Percentiles rank a stretch among this genome's conserved stretches.
phyloP scores from a whole-genome alignment of 768 basidiomycete genomes.

The Boletellus ananiceps region DNA sequence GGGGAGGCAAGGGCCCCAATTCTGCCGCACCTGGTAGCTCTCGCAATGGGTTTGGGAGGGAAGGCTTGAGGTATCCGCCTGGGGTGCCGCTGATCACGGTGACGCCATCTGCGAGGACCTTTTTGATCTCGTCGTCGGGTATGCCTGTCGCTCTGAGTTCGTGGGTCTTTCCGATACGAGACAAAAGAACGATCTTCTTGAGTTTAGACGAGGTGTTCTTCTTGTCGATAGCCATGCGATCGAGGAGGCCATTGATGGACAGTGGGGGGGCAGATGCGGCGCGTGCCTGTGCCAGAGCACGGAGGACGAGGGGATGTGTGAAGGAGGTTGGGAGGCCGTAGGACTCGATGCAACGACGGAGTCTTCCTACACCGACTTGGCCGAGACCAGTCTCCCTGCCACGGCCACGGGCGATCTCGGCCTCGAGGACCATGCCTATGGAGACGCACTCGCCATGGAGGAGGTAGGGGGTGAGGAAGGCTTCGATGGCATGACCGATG shows the following conservation, averaged over 20 bases:
- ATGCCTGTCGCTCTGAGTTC: slow-evolving; percentile 91
- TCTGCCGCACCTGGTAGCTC: slow-evolving; percentile 15
- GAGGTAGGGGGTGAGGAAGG: slow-evolving; percentile 86
- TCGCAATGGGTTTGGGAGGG: slow-evolving; percentile 43
- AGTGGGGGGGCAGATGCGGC: slow-evolving; percentile 19
- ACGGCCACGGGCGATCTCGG: slow-evolving; percentile 84
- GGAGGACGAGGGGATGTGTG: slow-evolving; percentile 66
- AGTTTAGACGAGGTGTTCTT: slow-evolving; percentile 83
- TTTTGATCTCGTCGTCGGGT: slow-evolving; percentile 72
- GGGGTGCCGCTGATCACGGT: slow-evolving; percentile 70
- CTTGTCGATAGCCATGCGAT: slow-evolving; percentile 96
- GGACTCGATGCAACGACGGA: slow-evolving; percentile 81
- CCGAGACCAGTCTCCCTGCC: slow-evolving; percentile 60
- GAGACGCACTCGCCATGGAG: slow-evolving; percentile 96
- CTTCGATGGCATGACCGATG: slow-evolving; percentile 98
- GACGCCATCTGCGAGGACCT: slow-evolving; percentile 76
- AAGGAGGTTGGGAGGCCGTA: slow-evolving; percentile 88
- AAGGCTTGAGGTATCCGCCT: slow-evolving; percentile 25
- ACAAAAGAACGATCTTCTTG: slow-evolving; percentile 93
- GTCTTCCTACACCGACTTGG: slow-evolving; percentile 89
- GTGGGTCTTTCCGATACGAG: slow-evolving; percentile 85
- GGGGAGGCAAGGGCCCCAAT: slow-evolving; percentile 18
- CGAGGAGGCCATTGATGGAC: slow-evolving; percentile 75
- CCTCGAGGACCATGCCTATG: slow-evolving; percentile 95
- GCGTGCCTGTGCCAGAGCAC: slow-evolving; percentile 15